A percentile compares a stretch with the other conserved stretches of the same genome.
Evolutionary conservation across 371 early-diverging fungal genomes (phyloP).

Genomic region (Choanephora cucurbitarum): DNA sequence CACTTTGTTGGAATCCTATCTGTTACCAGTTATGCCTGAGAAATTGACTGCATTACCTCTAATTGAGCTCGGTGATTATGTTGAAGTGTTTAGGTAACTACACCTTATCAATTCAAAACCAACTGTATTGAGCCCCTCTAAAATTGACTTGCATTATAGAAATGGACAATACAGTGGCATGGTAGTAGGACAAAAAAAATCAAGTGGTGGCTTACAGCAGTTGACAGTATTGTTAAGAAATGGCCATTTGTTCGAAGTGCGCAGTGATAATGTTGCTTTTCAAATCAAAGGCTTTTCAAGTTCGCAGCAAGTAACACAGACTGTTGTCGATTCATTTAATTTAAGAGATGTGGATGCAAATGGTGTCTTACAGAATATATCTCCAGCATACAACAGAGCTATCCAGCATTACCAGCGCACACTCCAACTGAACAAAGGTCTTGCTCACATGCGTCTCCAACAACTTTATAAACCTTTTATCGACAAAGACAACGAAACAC

Average conservation of each 20-base stretch:
- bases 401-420: slow-evolving; percentile 35
- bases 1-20: neutral
- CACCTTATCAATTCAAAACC: neutral
- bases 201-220: slow-evolving; percentile 48
- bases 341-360: slow-evolving; percentile 22
- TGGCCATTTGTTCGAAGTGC: slow-evolving; percentile 33
- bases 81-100: slow-evolving; percentile 53
- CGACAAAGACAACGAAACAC: slow-evolving; percentile 15
- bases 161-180: slow-evolving; percentile 51
- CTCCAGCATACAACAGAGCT: slow-evolving; percentile 25
- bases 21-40: neutral
- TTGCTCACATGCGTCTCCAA: slow-evolving; percentile 23
- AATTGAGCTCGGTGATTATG: slow-evolving; percentile 56
- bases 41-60: neutral
- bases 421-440: slow-evolving; percentile 24
- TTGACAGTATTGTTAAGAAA: slow-evolving; percentile 43
- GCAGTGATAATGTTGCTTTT: slow-evolving; percentile 56
- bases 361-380: slow-evolving; percentile 15
- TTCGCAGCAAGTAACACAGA: slow-evolving; percentile 9
- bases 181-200: slow-evolving; percentile 34
- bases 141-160: no score
- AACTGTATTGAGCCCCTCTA: neutral
- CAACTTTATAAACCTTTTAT: slow-evolving; percentile 34
- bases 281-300: slow-evolving; percentile 42
- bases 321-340: slow-evolving; percentile 7